phyloP scores from a whole-genome alignment of 169 alveolate species.

The Cryptosporidium sp. region DNA sequence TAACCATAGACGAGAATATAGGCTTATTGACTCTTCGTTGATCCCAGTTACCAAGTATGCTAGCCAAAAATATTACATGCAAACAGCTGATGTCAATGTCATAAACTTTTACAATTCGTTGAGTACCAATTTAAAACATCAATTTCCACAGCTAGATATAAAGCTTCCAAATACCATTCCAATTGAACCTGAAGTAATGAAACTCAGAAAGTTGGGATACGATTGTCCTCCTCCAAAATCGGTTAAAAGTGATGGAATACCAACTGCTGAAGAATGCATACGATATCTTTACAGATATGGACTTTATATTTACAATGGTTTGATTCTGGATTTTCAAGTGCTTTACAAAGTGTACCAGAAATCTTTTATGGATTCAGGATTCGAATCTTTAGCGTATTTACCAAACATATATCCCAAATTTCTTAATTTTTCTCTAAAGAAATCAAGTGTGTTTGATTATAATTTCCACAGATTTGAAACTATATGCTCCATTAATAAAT shows the following conservation, averaged over 20 bases:
- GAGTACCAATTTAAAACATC: constrained; percentile 2
- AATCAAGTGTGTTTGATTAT: constrained; percentile 27
- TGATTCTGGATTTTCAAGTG: constrained; percentile 19
- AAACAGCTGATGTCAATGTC: background rate
- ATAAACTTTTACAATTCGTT: constrained; percentile 10
- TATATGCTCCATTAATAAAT: constrained; percentile 37
- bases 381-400: background rate
- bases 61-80: background rate
- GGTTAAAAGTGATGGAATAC: constrained; percentile 32
- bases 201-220: constrained; percentile 46
- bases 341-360: constrained; percentile 29
- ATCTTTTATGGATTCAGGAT: constrained; percentile 46
- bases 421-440: background rate
- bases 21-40: constrained; percentile 4
- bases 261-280: constrained; percentile 36
- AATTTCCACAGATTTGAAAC: constrained; percentile 58
- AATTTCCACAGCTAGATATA: constrained; percentile 39
- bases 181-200: constrained; percentile 32
- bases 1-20: constrained; percentile 15
- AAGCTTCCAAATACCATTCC: constrained; percentile 65
- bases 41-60: background rate
- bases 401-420: constrained; percentile 7
- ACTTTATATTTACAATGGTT: constrained; percentile 51
- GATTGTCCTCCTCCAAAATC: constrained; percentile 56
- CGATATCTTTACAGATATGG: constrained; percentile 65